Evolutionary conservation across 2,329 filamentous ascomycete species (phyloP).

Genomic region (Neopestalotiopsis clavispora): DNA sequence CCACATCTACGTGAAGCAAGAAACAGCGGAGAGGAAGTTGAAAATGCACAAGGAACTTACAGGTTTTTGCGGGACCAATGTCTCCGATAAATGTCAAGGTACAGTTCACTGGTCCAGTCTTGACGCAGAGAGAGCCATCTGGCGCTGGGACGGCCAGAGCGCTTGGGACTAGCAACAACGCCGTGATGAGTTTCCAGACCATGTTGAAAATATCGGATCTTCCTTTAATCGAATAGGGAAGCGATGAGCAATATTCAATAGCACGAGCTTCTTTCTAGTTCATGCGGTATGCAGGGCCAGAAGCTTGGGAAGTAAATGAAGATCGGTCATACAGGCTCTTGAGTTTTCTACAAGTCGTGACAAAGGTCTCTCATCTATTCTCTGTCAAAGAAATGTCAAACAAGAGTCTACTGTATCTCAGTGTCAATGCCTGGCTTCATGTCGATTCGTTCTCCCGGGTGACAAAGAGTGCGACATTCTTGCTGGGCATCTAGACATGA

Average conservation of each 20-base stretch:
- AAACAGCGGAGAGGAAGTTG: neutral
- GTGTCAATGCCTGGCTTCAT: neutral
- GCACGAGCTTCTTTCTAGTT: neutral
- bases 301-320: neutral
- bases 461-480: neutral
- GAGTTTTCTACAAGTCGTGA: neutral
- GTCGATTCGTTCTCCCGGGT: neutral
- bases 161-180: neutral
- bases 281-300: neutral
- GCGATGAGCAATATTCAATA: neutral
- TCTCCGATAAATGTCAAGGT: neutral
- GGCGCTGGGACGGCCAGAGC: neutral
- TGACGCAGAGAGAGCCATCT: neutral
- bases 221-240: neutral
- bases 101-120: neutral
- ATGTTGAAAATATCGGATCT: neutral
- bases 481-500: neutral
- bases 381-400: neutral
- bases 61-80: neutral
- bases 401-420: neutral
- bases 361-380: neutral
- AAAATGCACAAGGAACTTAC: neutral
- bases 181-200: neutral
- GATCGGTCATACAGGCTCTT: neutral
- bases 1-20: neutral